These are phyloP conservation scores for Solanum appendiculatum DNA, from an alignment of 257 asterid species.

Conservation along the genomic window DNA sequence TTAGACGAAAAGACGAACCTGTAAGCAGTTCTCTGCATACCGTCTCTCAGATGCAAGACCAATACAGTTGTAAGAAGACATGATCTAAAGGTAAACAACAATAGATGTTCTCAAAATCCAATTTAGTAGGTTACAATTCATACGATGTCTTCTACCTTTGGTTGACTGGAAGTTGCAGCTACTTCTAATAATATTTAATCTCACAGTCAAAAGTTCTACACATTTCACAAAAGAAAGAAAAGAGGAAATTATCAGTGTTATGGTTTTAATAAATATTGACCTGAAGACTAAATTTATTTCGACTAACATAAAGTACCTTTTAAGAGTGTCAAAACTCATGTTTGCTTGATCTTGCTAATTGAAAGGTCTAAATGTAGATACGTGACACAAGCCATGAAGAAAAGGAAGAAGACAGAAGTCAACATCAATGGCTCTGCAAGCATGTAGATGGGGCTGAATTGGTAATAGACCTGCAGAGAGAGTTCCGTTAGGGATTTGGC, in stretches of 20 bases:
- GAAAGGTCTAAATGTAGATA: conserved; percentile 82
- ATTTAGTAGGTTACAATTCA: not conserved
- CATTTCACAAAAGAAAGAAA: not conserved
- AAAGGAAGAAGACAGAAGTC: conserved; percentile 59
- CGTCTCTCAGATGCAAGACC: not conserved
- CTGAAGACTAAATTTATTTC: not conserved
- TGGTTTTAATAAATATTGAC: not conserved
- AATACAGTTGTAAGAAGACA: not conserved
- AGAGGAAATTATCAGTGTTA: not conserved
- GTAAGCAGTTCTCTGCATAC: not conserved
- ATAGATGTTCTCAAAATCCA: not conserved
- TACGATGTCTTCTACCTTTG: not conserved
- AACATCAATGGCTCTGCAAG: conserved; percentile 98
- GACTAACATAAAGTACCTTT: conserved; percentile 14
- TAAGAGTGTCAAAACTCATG: conserved; percentile 6
- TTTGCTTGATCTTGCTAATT: conserved; percentile 38
- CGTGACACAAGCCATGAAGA: conserved; percentile 58
- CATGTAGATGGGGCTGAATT: conserved; percentile 79
- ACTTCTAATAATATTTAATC: conserved; percentile 2
- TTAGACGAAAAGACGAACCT: not conserved
- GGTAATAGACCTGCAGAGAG: conserved; percentile 77
- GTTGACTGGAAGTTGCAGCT: conserved; percentile 3
- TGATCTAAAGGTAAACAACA: not conserved
- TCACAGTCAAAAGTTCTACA: not conserved
- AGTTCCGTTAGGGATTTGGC: not conserved